Percentiles rank a stretch among this genome's conserved stretches.
phyloP scores from a whole-genome alignment of 148 eudicot genomes.

The Nepenthes gracilis region DNA sequence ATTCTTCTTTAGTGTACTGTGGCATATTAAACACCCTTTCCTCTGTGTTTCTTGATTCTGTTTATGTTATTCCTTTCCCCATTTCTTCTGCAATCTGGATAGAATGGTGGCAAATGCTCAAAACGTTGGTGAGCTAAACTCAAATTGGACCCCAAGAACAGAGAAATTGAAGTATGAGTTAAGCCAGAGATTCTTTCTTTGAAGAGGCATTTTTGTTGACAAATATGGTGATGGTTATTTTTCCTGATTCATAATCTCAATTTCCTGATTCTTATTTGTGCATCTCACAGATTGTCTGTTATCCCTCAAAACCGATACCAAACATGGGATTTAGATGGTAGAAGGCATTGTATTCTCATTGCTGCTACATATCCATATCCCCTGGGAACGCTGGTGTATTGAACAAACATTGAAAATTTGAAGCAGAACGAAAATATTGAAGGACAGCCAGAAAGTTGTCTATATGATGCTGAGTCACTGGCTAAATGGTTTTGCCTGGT shows the following conservation, averaged over 20 bases:
- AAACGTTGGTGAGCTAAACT: too few species aligned
- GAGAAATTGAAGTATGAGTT: too few species aligned
- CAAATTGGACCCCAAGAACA: too few species aligned
- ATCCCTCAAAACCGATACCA: conserved; percentile 41
- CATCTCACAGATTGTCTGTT: conserved; percentile 59
- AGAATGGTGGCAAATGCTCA: too few species aligned
- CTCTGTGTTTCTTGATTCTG: too few species aligned
- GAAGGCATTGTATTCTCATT: conserved; percentile 82
- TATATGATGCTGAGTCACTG: conserved; percentile 76
- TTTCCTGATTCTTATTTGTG: neutral
- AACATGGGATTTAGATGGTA: conserved; percentile 51
- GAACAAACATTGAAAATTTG: conserved; percentile 46
- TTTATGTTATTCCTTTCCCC: too few species aligned
- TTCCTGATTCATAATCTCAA: neutral
- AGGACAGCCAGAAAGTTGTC: conserved; percentile 39
- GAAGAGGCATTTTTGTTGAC: too few species aligned
- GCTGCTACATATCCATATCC: conserved; percentile 90
- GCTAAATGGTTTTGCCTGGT: conserved; percentile 84
- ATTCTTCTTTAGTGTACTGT: too few species aligned
- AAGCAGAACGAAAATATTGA: conserved; percentile 61
- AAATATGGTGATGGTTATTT: neutral
- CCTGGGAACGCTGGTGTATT: conserved; percentile 84
- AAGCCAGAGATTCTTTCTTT: too few species aligned
- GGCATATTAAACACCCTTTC: too few species aligned
- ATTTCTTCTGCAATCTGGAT: too few species aligned